phyloP scores from a whole-genome alignment of 257 asterid genomes.

The Cinchona pubescens region DNA sequence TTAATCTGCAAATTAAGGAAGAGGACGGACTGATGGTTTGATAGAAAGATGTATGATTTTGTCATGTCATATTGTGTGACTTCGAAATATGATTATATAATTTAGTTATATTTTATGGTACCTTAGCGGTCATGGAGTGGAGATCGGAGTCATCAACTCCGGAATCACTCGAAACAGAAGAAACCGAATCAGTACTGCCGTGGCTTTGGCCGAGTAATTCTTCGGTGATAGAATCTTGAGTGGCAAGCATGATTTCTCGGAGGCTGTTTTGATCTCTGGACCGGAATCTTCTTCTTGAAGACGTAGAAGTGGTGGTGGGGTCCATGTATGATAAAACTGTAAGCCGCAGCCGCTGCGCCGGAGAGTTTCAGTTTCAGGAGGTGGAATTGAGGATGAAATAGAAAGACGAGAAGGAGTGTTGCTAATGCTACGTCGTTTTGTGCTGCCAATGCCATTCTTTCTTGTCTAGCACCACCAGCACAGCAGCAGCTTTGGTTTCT shows the following conservation, averaged over 20 bases:
- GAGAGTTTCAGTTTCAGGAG: conserved; percentile 6
- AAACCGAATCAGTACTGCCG: conserved; percentile 19
- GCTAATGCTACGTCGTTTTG: conserved; percentile 17
- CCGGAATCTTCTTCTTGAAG: conserved; percentile 37
- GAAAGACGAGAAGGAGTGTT: background rate
- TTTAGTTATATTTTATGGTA: conserved; percentile 11
- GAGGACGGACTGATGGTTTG: no score
- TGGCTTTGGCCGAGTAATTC: background rate
- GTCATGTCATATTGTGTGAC: no score
- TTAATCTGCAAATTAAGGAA: no score
- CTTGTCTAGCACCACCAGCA: no score
- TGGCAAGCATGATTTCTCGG: conserved; percentile 27
- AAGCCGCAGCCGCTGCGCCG: no score
- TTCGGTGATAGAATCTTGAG: conserved; percentile 29
- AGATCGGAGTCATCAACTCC: conserved; percentile 46
- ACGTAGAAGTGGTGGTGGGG: conserved; percentile 27
- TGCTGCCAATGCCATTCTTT: no score
- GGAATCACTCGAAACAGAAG: conserved; percentile 36
- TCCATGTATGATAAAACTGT: no score
- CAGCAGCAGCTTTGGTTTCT: conserved; percentile 59
- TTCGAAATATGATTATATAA: no score
- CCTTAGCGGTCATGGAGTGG: conserved; percentile 86
- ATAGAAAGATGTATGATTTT: no score
- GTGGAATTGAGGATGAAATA: background rate
- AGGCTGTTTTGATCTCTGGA: conserved; percentile 47